phyloP scores from a whole-genome alignment of 108 stramenopile genomes.

The Fragilaria radians region DNA sequence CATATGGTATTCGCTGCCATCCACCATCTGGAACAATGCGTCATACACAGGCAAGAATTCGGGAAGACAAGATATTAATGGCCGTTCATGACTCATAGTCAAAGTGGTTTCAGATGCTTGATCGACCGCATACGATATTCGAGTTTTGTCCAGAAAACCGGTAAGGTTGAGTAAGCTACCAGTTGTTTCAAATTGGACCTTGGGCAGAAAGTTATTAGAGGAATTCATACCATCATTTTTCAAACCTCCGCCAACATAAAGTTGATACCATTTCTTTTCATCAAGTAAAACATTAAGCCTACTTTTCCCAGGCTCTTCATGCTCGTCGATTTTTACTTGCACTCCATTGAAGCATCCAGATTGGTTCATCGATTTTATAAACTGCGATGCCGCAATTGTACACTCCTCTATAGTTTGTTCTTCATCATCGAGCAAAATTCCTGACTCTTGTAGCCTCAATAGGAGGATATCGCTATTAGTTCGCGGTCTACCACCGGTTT shows the following conservation, averaged over 20 bases:
- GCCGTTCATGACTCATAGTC: constrained; percentile 51
- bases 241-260: constrained; percentile 76
- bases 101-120: constrained; percentile 48
- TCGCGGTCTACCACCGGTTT: too few relatives aligned
- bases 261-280: constrained; percentile 79
- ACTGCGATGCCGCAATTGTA: constrained; percentile 35
- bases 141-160: constrained; percentile 56
- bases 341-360: constrained; percentile 67
- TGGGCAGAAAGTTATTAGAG: constrained; percentile 34
- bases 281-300: constrained; percentile 51
- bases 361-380: constrained; percentile 43
- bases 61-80: constrained; percentile 49
- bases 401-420: constrained; percentile 20
- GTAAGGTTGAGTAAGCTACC: constrained; percentile 56
- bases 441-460: constrained; percentile 63
- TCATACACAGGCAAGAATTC: constrained; percentile 10
- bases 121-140: constrained; percentile 60
- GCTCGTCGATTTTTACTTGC: constrained; percentile 36
- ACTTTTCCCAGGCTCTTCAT: constrained; percentile 5
- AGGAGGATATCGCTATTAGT: constrained; percentile 56
- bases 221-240: constrained; percentile 39
- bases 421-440: constrained; percentile 47
- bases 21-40: not conserved
- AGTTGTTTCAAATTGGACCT: constrained; percentile 71
- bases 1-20: constrained; percentile 38